Percentiles rank a stretch among this genome's conserved stretches.
phyloP scores from a whole-genome alignment of 371 early-diverging fungal species.

The Conidiobolus incongruus region DNA sequence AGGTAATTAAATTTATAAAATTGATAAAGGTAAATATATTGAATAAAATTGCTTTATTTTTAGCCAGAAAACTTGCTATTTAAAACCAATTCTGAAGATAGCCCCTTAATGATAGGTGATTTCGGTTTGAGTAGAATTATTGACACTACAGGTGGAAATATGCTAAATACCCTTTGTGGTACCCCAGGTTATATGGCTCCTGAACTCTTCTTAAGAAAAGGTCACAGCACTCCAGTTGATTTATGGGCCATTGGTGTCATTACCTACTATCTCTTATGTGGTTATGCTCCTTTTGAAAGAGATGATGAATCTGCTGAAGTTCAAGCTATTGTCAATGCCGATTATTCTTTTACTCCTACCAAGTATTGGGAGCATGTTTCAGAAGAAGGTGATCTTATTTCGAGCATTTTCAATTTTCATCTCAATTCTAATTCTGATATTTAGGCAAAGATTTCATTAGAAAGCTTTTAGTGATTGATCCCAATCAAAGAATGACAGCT shows the following conservation, averaged over 20 bases:
- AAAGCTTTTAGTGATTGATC: slow-evolving; percentile 45
- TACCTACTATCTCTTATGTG: slow-evolving; percentile 68
- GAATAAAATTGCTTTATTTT: background rate
- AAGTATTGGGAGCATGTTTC: slow-evolving; percentile 45
- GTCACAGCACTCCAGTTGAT: slow-evolving; percentile 52
- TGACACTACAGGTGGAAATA: slow-evolving; percentile 46
- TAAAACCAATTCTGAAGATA: slow-evolving; percentile 38
- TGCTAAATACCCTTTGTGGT: slow-evolving; percentile 62
- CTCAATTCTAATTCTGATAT: background rate
- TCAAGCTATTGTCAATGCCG: slow-evolving; percentile 44
- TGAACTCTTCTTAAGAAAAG: slow-evolving; percentile 49
- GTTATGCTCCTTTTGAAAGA: slow-evolving; percentile 77
- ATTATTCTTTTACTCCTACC: slow-evolving; percentile 43
- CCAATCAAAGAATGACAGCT: slow-evolving; percentile 50
- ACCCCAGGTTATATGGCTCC: slow-evolving; percentile 82
- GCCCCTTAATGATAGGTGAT: slow-evolving; percentile 62
- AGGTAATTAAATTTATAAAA: slow-evolving; percentile 10
- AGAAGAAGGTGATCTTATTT: slow-evolving; percentile 8
- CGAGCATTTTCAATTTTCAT: background rate
- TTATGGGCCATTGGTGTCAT: slow-evolving; percentile 89
- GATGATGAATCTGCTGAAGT: slow-evolving; percentile 29
- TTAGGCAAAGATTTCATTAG: slow-evolving; percentile 66
- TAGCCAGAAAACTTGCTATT: slow-evolving; percentile 78
- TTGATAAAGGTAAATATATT: background rate
- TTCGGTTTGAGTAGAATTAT: slow-evolving; percentile 70